phyloP scores from a whole-genome alignment of 148 eudicot species.

The Silene uniflora region DNA sequence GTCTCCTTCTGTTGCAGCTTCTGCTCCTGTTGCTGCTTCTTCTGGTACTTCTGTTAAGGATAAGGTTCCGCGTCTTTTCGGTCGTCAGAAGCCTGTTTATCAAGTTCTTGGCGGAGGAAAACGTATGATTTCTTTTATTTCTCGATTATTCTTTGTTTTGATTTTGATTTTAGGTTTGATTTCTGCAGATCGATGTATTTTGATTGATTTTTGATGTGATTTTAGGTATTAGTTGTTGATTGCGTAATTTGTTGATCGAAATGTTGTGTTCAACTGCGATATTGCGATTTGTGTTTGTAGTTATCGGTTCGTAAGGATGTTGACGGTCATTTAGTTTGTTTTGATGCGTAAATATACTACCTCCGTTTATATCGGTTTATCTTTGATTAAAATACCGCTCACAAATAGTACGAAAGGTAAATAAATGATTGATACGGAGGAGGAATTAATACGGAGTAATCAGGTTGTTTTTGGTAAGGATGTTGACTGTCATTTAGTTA shows the following conservation, averaged over 20 bases:
- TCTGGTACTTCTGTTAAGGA: slow-evolving; percentile 24
- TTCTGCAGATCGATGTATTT: background rate
- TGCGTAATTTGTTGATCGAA: background rate
- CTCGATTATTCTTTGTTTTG: background rate
- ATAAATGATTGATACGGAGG: too few species aligned
- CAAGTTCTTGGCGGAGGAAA: slow-evolving; percentile 78
- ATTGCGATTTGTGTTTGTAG: too few species aligned
- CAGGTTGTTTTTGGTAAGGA: background rate
- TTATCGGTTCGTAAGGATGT: too few species aligned
- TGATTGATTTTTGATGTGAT: background rate
- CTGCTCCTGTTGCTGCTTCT: slow-evolving; percentile 24
- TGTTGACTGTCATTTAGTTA: background rate
- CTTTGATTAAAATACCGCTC: too few species aligned
- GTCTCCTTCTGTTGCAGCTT: slow-evolving; percentile 2
- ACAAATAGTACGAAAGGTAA: too few species aligned
- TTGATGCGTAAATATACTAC: too few species aligned
- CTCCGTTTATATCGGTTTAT: too few species aligned
- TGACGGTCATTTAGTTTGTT: too few species aligned
- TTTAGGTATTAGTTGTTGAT: background rate
- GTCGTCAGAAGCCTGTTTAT: slow-evolving; percentile 72
- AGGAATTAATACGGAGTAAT: too few species aligned
- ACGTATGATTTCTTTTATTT: slow-evolving; percentile 34
- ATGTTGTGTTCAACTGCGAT: background rate
- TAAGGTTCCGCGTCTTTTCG: slow-evolving; percentile 53
- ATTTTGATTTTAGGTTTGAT: background rate